Percentiles rank a stretch among this genome's conserved stretches.
Conservation (phyloP, 208 protist genomes). For the Acanthamoeba healyi region DNA sequence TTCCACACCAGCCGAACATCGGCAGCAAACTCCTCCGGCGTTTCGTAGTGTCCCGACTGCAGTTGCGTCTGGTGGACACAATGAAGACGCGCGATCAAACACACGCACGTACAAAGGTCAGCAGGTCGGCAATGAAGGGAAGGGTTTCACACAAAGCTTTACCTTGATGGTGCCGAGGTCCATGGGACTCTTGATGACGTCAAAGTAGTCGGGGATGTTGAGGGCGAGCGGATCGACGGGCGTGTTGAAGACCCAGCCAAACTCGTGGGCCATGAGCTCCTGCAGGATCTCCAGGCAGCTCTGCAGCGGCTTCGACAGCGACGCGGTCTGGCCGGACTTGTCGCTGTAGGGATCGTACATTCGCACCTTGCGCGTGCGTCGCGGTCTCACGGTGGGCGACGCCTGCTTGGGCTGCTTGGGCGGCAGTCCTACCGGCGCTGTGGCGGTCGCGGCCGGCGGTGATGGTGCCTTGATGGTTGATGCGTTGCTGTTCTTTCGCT, state of each 20-base stretch:
- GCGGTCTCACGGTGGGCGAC: conserved; percentile 14
- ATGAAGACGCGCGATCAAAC: neutral
- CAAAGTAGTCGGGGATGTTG: conserved; percentile 89
- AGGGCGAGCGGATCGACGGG: conserved; percentile 88
- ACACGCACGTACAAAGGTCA: neutral
- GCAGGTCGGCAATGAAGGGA: neutral
- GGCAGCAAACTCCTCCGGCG: conserved; percentile 63
- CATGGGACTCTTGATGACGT: conserved; percentile 91
- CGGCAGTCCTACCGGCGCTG: neutral
- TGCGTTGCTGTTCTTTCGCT: conserved; percentile 23
- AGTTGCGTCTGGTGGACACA: conserved; percentile 31
- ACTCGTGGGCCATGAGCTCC: conserved; percentile 55
- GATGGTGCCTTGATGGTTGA: neutral
- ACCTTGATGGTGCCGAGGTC: conserved; percentile 87
- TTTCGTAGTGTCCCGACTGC: conserved; percentile 50
- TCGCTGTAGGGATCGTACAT: conserved; percentile 38
- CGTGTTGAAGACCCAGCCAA: conserved; percentile 83
- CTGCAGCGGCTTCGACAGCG: neutral
- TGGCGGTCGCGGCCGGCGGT: neutral
- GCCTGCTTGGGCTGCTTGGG: conserved; percentile 59
- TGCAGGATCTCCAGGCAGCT: conserved; percentile 30
- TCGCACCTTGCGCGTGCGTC: conserved; percentile 47
- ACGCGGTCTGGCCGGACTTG: neutral
- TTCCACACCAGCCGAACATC: conserved; percentile 80
- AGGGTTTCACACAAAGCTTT: neutral